Evolutionary conservation across 1,139 yeast species (phyloP), one percentile per base, ranked within the genome.

Genomic region (Diutina sp.): DNA sequence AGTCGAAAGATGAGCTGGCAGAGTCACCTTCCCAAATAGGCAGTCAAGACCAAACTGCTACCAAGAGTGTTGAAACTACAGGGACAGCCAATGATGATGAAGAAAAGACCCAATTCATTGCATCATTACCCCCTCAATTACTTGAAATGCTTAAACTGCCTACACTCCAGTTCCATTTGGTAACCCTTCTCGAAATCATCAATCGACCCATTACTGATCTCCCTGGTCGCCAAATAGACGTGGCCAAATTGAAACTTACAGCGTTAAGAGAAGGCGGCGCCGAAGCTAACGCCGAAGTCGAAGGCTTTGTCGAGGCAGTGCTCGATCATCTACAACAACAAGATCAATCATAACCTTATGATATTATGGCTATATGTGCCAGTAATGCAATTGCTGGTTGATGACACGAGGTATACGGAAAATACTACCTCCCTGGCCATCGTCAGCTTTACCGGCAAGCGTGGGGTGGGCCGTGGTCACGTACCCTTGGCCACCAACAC

Each of bases 401-500:
- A 70, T 56, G 52, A 67, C 63, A 54, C 67, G 60, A 54, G 64
- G 65, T 59, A 67, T 76, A 55, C 76, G 62, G 58, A 65, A 71
- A 1, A 50, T 30, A 32, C 32, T 38, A 30, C 80, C 80, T 12
- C 95, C 93, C 51, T 77, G 67, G 64, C 85, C 91, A 5, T 44
- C 32, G 46, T 69, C 74, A 56, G 73, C 66, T 45, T 65, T 66
- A 55, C 77, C 78, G 47, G 67, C 72, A 59, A 77, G 70, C 55
- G 78, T 68, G 59, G 72, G 64, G 61, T 81, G 81, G 1, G 87
- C 96, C 28, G 86, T 78, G 12, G 96, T 86, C 54, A 90, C 80
- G 63, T 78, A 85, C 3, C 96, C 95, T 6, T 90, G 95, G 61
- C 87, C 75, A 0, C 85, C 78, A 51, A 86, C 84, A 66, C 96